Evolutionary conservation across 2,329 filamentous ascomycete species (phyloP), one percentile per base, ranked within the genome.

Genomic region (Myriangium duriaei): DNA sequence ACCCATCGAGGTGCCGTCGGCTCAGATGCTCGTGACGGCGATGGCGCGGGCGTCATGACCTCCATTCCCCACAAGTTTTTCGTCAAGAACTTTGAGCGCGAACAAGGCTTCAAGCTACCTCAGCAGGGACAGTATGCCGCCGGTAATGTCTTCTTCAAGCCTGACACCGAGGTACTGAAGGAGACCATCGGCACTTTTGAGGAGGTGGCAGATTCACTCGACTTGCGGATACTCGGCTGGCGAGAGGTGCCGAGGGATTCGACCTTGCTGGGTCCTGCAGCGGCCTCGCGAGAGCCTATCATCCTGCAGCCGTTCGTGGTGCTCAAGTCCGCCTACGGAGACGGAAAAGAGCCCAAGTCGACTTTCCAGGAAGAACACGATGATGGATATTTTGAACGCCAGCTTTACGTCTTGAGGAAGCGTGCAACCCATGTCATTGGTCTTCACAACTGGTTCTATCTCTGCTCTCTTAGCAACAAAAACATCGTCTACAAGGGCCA

Each of bases 401-500:
- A 95, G 67, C 72, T 98, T 39, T 98, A 88, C 61, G 73, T 96
- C 45, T 74, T 98, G 50, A 81, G 88, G 57, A 98, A 98, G 72
- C 82, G 86, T 53, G 81, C 87, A 38, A 94, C 87, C 33, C 86
- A 95, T 67, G 81, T 85, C 53, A 91, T 95, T 57, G 87, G 88
- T 43, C 73, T 95, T 40, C 85, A 92, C 63, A 95, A 95, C 63
- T 96, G 88, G 88, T 96, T 96, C 71, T 96, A 96, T 61, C 71
- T 96, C 42, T 96, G 88, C 72, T 94, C 86, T 34, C 67, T 96
- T 49, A 91, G 79, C 61, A 95, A 94, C 76, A 87, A 87, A 66
- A 96, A 96, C 68, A 96, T 96, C 64, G 84, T 96, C 43, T 96
- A 96, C 74, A 96, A 96, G 72, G 88, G 88, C 47, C 91, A 96